These are phyloP conservation scores for Phycomyces blakesleeanus DNA, from an alignment of 192 early-diverging fungal species.

Conservation along the genomic window DNA sequence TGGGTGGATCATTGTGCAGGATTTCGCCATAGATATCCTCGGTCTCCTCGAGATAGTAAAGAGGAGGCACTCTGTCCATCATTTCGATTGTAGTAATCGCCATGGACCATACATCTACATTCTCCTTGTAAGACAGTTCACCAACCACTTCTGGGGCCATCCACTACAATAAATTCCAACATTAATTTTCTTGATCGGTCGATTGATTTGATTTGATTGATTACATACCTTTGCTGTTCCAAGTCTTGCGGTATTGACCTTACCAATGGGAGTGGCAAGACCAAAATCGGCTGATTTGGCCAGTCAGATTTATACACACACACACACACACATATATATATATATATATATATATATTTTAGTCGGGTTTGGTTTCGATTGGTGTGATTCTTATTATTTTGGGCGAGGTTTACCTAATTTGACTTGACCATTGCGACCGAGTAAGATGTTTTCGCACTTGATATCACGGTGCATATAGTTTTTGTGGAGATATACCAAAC, in stretches of 20 bases:
- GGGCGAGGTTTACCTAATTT: conserved; percentile 33
- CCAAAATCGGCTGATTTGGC: conserved; percentile 32
- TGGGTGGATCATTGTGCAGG: conserved; percentile 23
- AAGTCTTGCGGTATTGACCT: conserved; percentile 20
- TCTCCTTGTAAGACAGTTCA: conserved; percentile 38
- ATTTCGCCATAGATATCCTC: conserved; percentile 35
- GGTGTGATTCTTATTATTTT: neutral
- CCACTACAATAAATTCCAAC: conserved; percentile 16
- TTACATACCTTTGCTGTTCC: conserved; percentile 38
- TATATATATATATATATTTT: too few relatives aligned
- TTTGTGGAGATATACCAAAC: conserved; percentile 40
- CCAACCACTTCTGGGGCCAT: conserved; percentile 47
- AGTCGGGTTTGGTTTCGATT: too few relatives aligned
- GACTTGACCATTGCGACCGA: conserved; percentile 33
- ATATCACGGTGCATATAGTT: conserved; percentile 50
- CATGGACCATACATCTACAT: conserved; percentile 47
- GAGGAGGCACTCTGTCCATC: conserved; percentile 41
- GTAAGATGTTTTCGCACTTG: conserved; percentile 44
- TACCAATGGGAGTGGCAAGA: conserved; percentile 25
- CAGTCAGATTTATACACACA: too few relatives aligned
- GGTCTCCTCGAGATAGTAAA: conserved; percentile 35
- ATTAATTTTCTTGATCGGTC: too few relatives aligned
- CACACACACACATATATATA: too few relatives aligned
- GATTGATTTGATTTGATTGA: too few relatives aligned
- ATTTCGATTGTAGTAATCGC: conserved; percentile 43